A percentile compares a stretch with the other conserved stretches of the same genome.
Evolutionary conservation across 768 basidiomycete species (phyloP).

Genomic region (Clavaria fumosa): DNA sequence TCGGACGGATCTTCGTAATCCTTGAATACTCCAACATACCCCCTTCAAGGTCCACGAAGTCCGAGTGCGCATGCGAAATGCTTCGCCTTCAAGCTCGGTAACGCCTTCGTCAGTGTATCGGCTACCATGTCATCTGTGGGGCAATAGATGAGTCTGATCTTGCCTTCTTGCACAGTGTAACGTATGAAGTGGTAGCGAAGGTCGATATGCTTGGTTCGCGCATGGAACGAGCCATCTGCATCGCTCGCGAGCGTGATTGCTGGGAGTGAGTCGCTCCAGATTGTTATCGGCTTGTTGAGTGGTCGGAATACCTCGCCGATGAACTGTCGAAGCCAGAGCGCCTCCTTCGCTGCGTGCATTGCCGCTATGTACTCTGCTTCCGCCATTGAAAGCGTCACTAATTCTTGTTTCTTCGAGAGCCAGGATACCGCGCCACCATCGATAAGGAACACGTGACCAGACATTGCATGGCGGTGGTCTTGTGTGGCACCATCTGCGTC

Average conservation of each 20-base stretch:
- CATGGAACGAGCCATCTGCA: slow-evolving; percentile 17
- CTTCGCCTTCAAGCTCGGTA: slow-evolving; percentile 6
- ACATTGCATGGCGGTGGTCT: slow-evolving; percentile 19
- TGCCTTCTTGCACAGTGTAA: slow-evolving; percentile 10
- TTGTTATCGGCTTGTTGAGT: neutral
- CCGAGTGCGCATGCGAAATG: slow-evolving; percentile 6
- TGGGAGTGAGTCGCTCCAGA: slow-evolving; percentile 15
- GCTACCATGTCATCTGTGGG: slow-evolving; percentile 17
- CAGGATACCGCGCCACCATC: slow-evolving; percentile 20
- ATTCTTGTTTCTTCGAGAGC: slow-evolving; percentile 19
- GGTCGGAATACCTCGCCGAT: slow-evolving; percentile 10
- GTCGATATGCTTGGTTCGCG: slow-evolving; percentile 22
- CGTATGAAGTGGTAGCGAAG: slow-evolving; percentile 18
- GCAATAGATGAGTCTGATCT: slow-evolving; percentile 6
- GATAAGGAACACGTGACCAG: slow-evolving; percentile 19
- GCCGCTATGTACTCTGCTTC: slow-evolving; percentile 13
- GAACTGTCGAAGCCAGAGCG: slow-evolving; percentile 19
- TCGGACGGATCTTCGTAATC: no score
- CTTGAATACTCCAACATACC: slow-evolving; percentile 3
- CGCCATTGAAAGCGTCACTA: slow-evolving; percentile 15
- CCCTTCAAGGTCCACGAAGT: slow-evolving; percentile 5
- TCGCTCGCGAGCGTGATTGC: slow-evolving; percentile 2
- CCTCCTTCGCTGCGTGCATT: slow-evolving; percentile 15
- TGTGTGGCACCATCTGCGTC: slow-evolving; percentile 9
- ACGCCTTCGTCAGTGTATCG: slow-evolving; percentile 17